A percentile compares a stretch with the other conserved stretches of the same genome.
These are phyloP conservation scores for Thielaviopsis euricoi DNA, from an alignment of 2,329 filamentous ascomycete genomes.

Conservation along the genomic window DNA sequence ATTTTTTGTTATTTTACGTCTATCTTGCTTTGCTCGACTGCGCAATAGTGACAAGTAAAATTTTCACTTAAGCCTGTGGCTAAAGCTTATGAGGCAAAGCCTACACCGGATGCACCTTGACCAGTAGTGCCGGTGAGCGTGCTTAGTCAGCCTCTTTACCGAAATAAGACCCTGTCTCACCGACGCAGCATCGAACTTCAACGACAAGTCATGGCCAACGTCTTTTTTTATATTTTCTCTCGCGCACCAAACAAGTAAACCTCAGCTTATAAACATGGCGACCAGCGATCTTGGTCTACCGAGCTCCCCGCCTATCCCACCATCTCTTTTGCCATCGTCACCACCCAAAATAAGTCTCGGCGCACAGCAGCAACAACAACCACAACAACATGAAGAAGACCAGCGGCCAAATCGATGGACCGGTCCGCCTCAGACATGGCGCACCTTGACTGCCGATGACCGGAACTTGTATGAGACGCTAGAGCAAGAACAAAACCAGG, in stretches of 20 bases:
- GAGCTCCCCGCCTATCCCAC: background rate
- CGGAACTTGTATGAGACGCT: slow-evolving; percentile 46
- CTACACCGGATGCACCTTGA: too few species aligned
- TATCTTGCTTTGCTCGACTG: too few species aligned
- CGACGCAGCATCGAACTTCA: background rate
- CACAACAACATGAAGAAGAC: background rate
- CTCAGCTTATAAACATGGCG: background rate
- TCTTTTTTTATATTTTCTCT: background rate
- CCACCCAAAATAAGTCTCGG: too few species aligned
- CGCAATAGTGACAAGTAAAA: background rate
- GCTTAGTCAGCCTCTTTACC: background rate
- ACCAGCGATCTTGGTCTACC: background rate
- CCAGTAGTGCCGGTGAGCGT: background rate
- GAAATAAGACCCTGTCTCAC: background rate
- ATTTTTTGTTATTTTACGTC: too few species aligned
- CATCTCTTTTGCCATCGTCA: background rate
- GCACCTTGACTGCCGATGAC: slow-evolving; percentile 41
- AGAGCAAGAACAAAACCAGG: slow-evolving; percentile 42
- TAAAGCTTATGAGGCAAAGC: too few species aligned
- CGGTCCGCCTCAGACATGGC: slow-evolving; percentile 55
- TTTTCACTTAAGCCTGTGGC: background rate
- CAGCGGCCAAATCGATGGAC: slow-evolving; percentile 55
- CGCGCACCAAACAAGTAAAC: too few species aligned
- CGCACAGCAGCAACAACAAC: too few species aligned
- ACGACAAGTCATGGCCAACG: background rate